Percentiles rank a stretch among this genome's conserved stretches.
Conservation (phyloP, 2,329 filamentous ascomycete genomes). For the Paraphoma chrysanthemicola region DNA sequence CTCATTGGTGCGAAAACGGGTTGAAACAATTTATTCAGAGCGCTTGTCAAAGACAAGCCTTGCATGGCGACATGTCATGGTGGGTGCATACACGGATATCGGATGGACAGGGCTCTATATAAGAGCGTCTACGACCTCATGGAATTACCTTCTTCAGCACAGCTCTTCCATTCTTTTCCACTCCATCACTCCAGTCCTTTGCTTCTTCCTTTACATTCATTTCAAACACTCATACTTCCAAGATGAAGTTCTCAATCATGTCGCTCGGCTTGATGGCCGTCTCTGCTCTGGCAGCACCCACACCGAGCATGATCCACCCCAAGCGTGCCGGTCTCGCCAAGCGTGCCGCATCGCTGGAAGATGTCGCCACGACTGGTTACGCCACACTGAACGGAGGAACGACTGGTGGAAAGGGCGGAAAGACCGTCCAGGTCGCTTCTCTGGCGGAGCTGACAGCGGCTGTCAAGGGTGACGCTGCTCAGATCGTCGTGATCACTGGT, state of each 20-base stretch:
- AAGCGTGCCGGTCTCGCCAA: conserved; percentile 31
- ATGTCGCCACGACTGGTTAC: conserved; percentile 39
- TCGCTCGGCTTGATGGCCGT: conserved; percentile 38
- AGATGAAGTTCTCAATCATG: conserved; percentile 42
- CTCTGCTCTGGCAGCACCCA: conserved; percentile 43
- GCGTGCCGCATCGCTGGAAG: conserved; percentile 35
- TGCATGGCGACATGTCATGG: conserved; percentile 3
- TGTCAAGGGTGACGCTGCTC: conserved; percentile 51
- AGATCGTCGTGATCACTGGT: conserved; percentile 57
- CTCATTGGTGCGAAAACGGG: conserved; percentile 10
- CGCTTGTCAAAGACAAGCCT: conserved; percentile 14
- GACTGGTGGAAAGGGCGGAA: conserved; percentile 48
- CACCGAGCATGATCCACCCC: conserved; percentile 24
- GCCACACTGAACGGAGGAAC: conserved; percentile 47
- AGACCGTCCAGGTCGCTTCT: conserved; percentile 43
- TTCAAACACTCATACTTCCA: conserved; percentile 16
- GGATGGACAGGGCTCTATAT: conserved; percentile 7
- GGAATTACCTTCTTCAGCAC: conserved; percentile 13
- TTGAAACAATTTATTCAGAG: conserved; percentile 13
- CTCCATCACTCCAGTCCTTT: conserved; percentile 18
- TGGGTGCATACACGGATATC: neutral
- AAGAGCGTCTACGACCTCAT: conserved; percentile 11
- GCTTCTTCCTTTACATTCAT: conserved; percentile 18
- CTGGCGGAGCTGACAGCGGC: conserved; percentile 53
- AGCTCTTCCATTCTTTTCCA: conserved; percentile 26